Evolutionary conservation across 306 rosid species (phyloP).

Genomic region (Gillenia trifoliata): DNA sequence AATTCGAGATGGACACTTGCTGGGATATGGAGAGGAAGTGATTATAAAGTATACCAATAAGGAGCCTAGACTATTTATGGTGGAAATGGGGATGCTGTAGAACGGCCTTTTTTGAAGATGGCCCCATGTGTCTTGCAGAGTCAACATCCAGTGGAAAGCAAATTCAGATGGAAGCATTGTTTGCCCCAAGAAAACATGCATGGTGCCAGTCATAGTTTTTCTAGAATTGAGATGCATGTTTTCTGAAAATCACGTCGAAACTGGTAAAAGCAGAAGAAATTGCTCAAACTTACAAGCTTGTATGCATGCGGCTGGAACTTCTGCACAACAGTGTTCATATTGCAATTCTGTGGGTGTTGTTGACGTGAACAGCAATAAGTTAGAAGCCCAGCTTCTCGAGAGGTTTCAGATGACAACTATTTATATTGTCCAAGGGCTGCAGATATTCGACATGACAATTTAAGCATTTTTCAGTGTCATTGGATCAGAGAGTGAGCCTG

Average conservation of each 20-base stretch:
- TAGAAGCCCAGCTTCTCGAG: constrained; percentile 64
- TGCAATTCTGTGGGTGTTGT: constrained; percentile 2
- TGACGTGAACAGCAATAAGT: constrained; percentile 10
- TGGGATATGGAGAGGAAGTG: constrained; percentile 45
- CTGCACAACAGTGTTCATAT: constrained; percentile 41
- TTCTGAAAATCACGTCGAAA: constrained; percentile 24
- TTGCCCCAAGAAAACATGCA: constrained; percentile 43
- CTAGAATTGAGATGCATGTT: constrained; percentile 55
- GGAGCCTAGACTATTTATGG: constrained; percentile 55
- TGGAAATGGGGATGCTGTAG: background rate
- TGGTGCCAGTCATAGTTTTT: constrained; percentile 39
- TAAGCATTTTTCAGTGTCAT: constrained; percentile 70
- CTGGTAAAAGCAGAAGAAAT: constrained; percentile 56
- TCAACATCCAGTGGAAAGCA: constrained; percentile 46
- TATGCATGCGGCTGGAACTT: constrained; percentile 20
- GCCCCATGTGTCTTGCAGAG: constrained; percentile 11
- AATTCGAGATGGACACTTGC: constrained; percentile 53
- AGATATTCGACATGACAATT: constrained; percentile 36
- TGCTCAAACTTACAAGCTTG: constrained; percentile 26
- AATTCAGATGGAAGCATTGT: constrained; percentile 57
- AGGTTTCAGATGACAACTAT: constrained; percentile 46
- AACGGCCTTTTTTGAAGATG: background rate
- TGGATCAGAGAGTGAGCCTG: constrained; percentile 88
- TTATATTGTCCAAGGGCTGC: constrained; percentile 58
- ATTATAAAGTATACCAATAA: constrained; percentile 20